Evolutionary conservation across 106 monocot genomes (phyloP).

Genomic region (Phalaenopsis equestris): DNA sequence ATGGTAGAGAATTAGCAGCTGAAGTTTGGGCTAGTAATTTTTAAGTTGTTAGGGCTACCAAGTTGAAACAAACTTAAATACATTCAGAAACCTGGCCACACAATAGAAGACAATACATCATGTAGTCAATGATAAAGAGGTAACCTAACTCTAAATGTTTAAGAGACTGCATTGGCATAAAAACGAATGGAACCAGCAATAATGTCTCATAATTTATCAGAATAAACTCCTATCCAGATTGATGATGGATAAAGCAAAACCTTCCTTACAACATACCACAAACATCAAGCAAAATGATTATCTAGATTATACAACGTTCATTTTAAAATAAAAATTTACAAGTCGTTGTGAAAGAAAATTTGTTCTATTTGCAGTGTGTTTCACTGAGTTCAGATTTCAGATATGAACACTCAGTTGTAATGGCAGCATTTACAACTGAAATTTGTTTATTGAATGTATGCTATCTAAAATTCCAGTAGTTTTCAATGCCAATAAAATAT

Average conservation of each 20-base stretch:
- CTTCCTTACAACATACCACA: background rate
- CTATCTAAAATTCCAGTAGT: background rate
- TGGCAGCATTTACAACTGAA: background rate
- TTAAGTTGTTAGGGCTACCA: background rate
- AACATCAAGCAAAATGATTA: background rate
- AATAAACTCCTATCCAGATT: no score
- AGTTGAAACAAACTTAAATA: background rate
- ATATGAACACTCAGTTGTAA: background rate
- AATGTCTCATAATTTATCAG: no score
- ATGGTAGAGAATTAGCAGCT: background rate
- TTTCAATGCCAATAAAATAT: background rate
- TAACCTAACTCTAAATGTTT: no score
- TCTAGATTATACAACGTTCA: background rate
- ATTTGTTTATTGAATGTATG: background rate
- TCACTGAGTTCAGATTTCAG: background rate
- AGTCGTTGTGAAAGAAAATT: background rate
- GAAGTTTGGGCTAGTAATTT: background rate
- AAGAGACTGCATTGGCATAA: no score
- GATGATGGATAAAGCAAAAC: background rate
- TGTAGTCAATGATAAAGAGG: background rate
- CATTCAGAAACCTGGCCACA: background rate
- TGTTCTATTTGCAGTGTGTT: background rate
- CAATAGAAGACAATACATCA: background rate
- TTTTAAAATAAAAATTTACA: no score
- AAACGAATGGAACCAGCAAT: no score